Evolutionary conservation across 2,329 filamentous ascomycete species (phyloP), one percentile per base, ranked within the genome.

Genomic region (Trichophyton simii): DNA sequence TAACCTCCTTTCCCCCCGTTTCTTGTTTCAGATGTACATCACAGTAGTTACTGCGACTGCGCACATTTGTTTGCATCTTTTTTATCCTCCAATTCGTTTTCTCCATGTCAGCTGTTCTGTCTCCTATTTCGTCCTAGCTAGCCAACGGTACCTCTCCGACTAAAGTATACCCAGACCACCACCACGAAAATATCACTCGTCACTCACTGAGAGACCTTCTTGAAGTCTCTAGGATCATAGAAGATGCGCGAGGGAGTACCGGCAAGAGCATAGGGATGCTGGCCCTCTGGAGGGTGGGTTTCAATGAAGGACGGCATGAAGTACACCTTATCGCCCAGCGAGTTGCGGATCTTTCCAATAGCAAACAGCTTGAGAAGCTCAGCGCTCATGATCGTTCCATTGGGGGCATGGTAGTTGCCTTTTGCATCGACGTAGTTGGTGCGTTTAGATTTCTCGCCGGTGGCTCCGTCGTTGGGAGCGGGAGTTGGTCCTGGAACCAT

Each of bases 251-350:
- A 58, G 22, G 57, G 57, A 3, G 57, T 58, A n/a, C 18, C 20
- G 3, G 57, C 13, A 8, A 60, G 13, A 15, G 3, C 3, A 15
- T 34, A 42, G 3, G 42, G 41, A 34, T 31, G 9, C 58, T 60
- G 54, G 8, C 63, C 58, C 65, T 64, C 55, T 66, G 67, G 68
- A 4, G 67, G 67, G 60, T 66, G 65, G 13, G 64, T 63, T 22
- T 63, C 63, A 34, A 70, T 63, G 57, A 68, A 70, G 4, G 61
- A 63, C 7, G 67, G 67, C 38, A 62, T 63, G 61, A 70, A 70
- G 63, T 63, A 68, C 8, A 67, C 65, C 18, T 46, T 65, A 57
- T 67, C 67, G 5, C 67, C 67, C 22, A 62, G 63, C 18, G 59
- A 63, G 25, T 67, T 65, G 38, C 58, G 58, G 44, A 65, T 57